A percentile compares a stretch with the other conserved stretches of the same genome.
Evolutionary conservation across 225 moss, liverwort and hornwort genomes (phyloP).

Genomic region (Physcomitrium patens): DNA sequence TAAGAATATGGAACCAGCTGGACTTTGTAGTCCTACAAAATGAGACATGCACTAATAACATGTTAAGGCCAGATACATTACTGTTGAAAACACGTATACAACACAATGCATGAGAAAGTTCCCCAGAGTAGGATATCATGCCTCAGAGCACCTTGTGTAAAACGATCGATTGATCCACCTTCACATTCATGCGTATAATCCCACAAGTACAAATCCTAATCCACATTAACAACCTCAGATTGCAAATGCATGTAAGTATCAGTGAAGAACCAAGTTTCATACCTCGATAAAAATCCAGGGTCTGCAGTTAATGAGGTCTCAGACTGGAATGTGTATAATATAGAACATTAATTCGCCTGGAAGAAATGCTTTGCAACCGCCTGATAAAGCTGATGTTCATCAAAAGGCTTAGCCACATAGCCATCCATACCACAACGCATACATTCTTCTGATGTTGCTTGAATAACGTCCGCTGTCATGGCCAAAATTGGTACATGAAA

Average conservation of each 20-base stretch:
- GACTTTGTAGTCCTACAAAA: conserved; percentile 12
- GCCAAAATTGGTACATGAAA: conserved; percentile 66
- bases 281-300: conserved; percentile 21
- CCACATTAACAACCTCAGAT: conserved; percentile 8
- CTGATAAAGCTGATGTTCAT: conserved; percentile 65
- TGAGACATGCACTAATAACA: neutral
- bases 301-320: conserved; percentile 12
- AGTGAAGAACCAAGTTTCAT: conserved; percentile 20
- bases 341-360: conserved; percentile 35
- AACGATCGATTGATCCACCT: conserved; percentile 9
- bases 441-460: conserved; percentile 71
- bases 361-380: conserved; percentile 62
- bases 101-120: conserved; percentile 8
- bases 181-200: neutral
- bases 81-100: conserved; percentile 3
- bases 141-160: conserved; percentile 12
- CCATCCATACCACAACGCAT: conserved; percentile 72
- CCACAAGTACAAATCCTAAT: conserved; percentile 25
- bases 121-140: conserved; percentile 23
- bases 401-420: conserved; percentile 71
- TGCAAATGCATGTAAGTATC: conserved; percentile 26
- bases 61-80: neutral
- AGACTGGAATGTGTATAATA: neutral
- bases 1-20: conserved; percentile 21
- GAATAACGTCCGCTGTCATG: conserved; percentile 77